phyloP scores from a whole-genome alignment of 1,139 yeast species.

The Blastobotrys persicus region DNA sequence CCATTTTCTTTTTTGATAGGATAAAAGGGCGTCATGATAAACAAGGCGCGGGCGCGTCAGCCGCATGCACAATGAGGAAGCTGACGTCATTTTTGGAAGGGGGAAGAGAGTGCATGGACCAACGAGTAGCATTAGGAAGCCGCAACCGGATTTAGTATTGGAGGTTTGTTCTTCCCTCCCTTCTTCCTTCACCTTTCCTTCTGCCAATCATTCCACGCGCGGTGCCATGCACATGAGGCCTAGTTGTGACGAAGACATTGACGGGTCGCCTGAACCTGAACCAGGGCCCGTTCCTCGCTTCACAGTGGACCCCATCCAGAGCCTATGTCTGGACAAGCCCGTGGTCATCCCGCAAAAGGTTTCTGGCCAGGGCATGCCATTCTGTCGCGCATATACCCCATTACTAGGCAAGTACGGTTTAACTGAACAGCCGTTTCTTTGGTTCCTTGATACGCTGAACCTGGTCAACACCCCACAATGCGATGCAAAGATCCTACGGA shows the following conservation, averaged over 20 bases:
- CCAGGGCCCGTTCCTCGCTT: not conserved
- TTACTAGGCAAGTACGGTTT: conserved; percentile 1
- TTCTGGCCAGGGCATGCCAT: conserved; percentile 6
- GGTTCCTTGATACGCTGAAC: conserved; percentile 1
- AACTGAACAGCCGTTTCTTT: conserved; percentile 4
- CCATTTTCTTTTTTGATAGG: not conserved
- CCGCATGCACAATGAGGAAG: not conserved
- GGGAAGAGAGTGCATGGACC: not conserved
- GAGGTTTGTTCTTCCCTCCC: too few relatives aligned
- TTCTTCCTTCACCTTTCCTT: not conserved
- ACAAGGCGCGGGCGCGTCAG: not conserved
- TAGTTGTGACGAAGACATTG: not conserved
- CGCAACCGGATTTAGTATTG: too few relatives aligned
- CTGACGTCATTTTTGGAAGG: not conserved
- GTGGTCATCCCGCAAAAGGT: conserved; percentile 2
- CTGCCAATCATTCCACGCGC: not conserved
- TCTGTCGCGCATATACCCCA: conserved; percentile 6
- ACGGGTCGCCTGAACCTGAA: not conserved
- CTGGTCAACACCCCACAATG: not conserved
- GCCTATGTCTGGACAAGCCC: not conserved
- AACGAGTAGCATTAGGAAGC: not conserved
- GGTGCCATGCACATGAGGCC: not conserved
- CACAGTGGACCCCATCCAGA: not conserved
- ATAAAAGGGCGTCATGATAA: not conserved
- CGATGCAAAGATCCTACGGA: not conserved